Base-by-base conservation (phyloP, 495 filamentous ascomycete species). In the Neurospora discreta region DNA sequence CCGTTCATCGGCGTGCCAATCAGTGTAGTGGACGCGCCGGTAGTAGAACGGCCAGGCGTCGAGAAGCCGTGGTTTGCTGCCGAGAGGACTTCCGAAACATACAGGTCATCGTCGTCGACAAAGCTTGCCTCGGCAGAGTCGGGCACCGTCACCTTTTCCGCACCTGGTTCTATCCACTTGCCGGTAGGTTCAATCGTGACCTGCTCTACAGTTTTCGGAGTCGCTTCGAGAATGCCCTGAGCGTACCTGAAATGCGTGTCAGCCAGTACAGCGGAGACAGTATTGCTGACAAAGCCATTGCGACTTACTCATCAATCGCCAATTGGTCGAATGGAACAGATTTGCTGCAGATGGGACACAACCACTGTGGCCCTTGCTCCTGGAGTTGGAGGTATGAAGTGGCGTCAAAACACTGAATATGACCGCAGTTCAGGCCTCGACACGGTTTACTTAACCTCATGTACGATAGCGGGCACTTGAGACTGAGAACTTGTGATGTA, bases 351-450 rank as follows among this genome's bases (percentile, higher is more conserved):
- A 97, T 90, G 9, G 95, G 95, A 76, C 95, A 99, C 26, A 88
- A 84, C 95, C 95, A 99, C 13, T 93, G 95, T 26, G 95, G 95
- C 0, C 92, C 94, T 83, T 99, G 95, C 79, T 98, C 94, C 77
- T 98, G 94, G 43, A 99, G 78, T 75, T 97, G 93, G 16, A 99
- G 84, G 75, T 97, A 99, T 3, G 93, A 96, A 3, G 88, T 89
- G n/a, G 90, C 95, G 80, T 99, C 95, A 78, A 98, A 98, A 77
- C 95, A 98, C 75, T 95, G 93, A 46, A 94, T 93, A 81, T 99
- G 95, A 9, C 86, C 91, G 79, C 95, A 99, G 30, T 89, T 77
- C 10, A 88, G 84, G 3, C 91, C 93, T 46, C 95, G 89, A 75
- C 92, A 92, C 10, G 95, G 95, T 30, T 91, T 83, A 36, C 88